Evolutionary conservation across 768 basidiomycete genomes (phyloP).

Genomic region (Boletus coccyginus): DNA sequence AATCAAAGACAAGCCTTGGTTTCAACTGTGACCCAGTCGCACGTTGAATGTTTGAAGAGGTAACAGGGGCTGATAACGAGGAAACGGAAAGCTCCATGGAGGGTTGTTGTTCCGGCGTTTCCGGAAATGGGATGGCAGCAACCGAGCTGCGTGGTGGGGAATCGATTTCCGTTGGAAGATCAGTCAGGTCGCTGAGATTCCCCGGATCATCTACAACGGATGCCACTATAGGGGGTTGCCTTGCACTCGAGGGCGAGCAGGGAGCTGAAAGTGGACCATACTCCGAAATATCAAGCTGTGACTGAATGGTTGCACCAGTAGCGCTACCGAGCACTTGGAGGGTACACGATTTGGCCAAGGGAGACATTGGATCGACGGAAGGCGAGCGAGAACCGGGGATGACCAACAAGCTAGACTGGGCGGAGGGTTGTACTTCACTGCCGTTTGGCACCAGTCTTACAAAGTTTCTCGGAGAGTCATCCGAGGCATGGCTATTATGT

Average conservation of each 20-base stretch:
- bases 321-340: neutral
- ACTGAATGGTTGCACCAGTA: neutral
- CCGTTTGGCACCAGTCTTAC: neutral
- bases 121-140: neutral
- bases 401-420: neutral
- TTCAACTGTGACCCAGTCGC: neutral
- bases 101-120: neutral
- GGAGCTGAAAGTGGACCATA: neutral
- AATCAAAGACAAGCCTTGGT: constrained; percentile 23
- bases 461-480: neutral
- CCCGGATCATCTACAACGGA: constrained; percentile 10
- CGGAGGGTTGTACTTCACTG: neutral
- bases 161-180: constrained; percentile 24
- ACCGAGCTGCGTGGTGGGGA: constrained; percentile 10
- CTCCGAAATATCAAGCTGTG: neutral
- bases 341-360: neutral
- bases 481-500: neutral
- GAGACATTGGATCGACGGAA: neutral
- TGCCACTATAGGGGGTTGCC: neutral
- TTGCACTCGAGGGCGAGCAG: neutral
- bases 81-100: neutral
- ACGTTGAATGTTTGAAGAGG: neutral
- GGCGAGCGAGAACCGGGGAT: neutral
- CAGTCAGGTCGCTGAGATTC: constrained; percentile 29
- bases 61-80: neutral